Base-by-base conservation (phyloP, 371 early-diverging fungal species). In the Apophysomyces elegans region DNA sequence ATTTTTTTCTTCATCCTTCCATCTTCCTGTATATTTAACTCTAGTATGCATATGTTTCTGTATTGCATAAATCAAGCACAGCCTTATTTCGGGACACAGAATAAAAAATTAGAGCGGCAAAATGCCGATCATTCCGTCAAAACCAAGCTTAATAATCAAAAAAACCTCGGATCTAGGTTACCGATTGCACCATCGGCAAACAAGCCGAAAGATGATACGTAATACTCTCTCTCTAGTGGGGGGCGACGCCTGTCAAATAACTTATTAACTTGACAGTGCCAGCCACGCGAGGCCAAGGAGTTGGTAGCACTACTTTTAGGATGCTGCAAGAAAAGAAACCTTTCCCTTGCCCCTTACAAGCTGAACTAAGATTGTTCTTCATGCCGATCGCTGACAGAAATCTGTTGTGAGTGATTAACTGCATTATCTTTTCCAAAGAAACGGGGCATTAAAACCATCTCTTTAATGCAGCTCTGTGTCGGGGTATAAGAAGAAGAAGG, bases 371-470 rank as follows among this genome's bases (percentile, higher is more conserved):
- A 21, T 26, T 50, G 54, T 9, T 50, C 21, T 50, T 26, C 1
- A 26, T 26, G 54, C 54, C n/a, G 54, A 50, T 50, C 54, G 21
- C 9, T 50, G 21, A 50, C 54, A 18, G 54, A 50, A 21, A 26
- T 50, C 54, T 50, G 54, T 8, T 21, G 21, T 26, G 54, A 50
- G 21, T 50, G 21, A 50, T 50, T 50, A 21, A 26, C 32, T 26
- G 54, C 54, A 16, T 21, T 50, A 26, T 26, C 21, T 50, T 50
- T 16, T 50, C 16, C 54, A 50, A 21, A 21, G 21, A 1, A 26
- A 26, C 21, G 21, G 54, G 54, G 54, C 54, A 26, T 50, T 18
- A 32, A 21, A 50, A 4, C 21, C 18, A 21, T 50, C 21, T 4
- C 11, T 50, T 16, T 21, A 50, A 26, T 50, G 32, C 32, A 26